Evolutionary conservation across 75 land plant species (phyloP), one percentile per base, ranked within the genome.

Genomic region (Cupressus sempervirens): DNA sequence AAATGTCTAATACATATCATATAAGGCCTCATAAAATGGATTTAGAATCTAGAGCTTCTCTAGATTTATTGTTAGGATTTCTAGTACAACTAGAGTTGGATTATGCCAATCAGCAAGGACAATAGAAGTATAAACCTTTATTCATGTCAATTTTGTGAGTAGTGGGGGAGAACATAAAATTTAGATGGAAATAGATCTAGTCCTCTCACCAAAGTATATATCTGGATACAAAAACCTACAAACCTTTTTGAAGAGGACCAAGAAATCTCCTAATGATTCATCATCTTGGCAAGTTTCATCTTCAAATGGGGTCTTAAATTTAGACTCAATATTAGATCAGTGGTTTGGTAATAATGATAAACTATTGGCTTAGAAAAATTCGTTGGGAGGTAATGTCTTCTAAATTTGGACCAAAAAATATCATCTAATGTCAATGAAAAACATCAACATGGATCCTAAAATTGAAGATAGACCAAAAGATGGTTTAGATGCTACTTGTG

Each of bases 361-460:
- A 82, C 30, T 40, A 32, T 9, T 82, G 75, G 84, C 81, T 18
- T 48, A 8, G 10, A 84, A 82, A 83, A 35, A 86, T 20, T 40
- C 84, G 50, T 82, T 76, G 16, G 20, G 48, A 67, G 68, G 20
- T 10, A 86, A 86, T 81, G 20, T 83, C 20, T 76, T 84, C 10
- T 86, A 82, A 80, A 65, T 92, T 26, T 90, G 93, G 93, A 90
- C 92, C 30, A 84, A 84, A 50, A 92, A 92, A 73, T 10, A 83
- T 32, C 40, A 82, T 16, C 62, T 53, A 36, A 82, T 18, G 34
- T 1, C 83, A 32, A 82, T 11, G 38, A 7, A 34, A 53, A 29
- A 82, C 62, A 12, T 52, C 32, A 38, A 35, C 36, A 82, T 13
- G 32, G 26, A 15, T 20, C n/a, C 6, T 53, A 79, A 26, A 79